Percentiles rank a stretch among this genome's conserved stretches.
Conservation (phyloP, 2,329 filamentous ascomycete genomes). For the Pseudocercospora crystallina region DNA sequence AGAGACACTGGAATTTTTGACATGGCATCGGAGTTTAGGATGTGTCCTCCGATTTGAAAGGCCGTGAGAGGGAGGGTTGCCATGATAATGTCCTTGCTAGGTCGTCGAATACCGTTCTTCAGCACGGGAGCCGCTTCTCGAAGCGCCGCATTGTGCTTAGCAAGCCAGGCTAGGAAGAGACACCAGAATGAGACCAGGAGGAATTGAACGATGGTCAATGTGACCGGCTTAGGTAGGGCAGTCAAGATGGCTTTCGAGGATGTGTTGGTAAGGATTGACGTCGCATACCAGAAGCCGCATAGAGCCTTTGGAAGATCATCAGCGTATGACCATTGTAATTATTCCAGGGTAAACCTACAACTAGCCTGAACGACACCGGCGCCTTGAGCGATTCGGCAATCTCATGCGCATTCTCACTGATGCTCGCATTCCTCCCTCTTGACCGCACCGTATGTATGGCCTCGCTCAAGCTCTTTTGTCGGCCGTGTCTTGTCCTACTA, state of each 20-base stretch:
- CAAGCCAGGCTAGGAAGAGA: constrained; percentile 73
- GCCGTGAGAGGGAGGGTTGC: constrained; percentile 88
- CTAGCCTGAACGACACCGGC: constrained; percentile 81
- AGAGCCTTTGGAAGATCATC: constrained; percentile 60
- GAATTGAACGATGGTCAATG: constrained; percentile 90
- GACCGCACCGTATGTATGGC: constrained; percentile 81
- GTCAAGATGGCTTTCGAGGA: constrained; percentile 97
- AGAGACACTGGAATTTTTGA: constrained; percentile 93
- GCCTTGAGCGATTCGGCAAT: constrained; percentile 87
- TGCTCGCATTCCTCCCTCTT: constrained; percentile 67
- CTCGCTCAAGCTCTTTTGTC: constrained; percentile 85
- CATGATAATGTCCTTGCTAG: constrained; percentile 75
- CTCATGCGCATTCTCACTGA: constrained; percentile 90
- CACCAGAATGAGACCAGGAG: constrained; percentile 89
- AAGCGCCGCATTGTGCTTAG: constrained; percentile 68
- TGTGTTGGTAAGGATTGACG: constrained; percentile 93
- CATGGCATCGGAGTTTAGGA: constrained; percentile 90
- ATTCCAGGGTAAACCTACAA: constrained; percentile 59
- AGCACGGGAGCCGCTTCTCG: constrained; percentile 73
- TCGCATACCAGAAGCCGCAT: constrained; percentile 90
- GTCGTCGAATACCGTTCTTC: constrained; percentile 77
- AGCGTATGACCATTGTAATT: constrained; percentile 20
- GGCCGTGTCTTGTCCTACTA: constrained; percentile 54
- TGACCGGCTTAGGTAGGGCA: constrained; percentile 84
- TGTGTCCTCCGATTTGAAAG: constrained; percentile 91